Evolutionary conservation across 805 yeast species (phyloP).

Genomic region (Schwanniomyces sp.): DNA sequence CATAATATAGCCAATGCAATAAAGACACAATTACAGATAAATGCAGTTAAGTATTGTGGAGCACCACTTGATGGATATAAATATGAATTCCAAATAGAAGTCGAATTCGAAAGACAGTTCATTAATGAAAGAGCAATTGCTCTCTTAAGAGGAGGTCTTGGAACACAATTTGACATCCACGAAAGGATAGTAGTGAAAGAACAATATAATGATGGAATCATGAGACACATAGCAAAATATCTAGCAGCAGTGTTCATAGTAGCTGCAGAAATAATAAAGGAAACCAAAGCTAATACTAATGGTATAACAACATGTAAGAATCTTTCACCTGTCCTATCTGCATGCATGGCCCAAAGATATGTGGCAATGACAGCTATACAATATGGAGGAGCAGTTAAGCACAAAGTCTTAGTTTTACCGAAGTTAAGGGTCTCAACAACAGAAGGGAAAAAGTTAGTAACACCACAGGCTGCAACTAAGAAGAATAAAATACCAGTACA

Average conservation of each 20-base stretch:
- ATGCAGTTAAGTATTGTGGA: slow-evolving; percentile 50
- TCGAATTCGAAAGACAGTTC: slow-evolving; percentile 56
- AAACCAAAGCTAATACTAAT: slow-evolving; percentile 37
- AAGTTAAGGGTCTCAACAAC: slow-evolving; percentile 58
- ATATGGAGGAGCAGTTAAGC: slow-evolving; percentile 62
- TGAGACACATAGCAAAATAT: slow-evolving; percentile 58
- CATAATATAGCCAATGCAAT: slow-evolving; percentile 37
- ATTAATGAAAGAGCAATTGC: slow-evolving; percentile 58
- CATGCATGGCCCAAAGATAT: slow-evolving; percentile 54
- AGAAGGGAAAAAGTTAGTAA: slow-evolving; percentile 61
- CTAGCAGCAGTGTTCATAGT: slow-evolving; percentile 56
- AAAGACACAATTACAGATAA: slow-evolving; percentile 49
- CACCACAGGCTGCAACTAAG: slow-evolving; percentile 60
- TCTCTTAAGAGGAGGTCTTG: slow-evolving; percentile 60
- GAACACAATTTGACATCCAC: slow-evolving; percentile 57
- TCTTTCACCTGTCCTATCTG: slow-evolving; percentile 56
- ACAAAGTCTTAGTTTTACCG: slow-evolving; percentile 47
- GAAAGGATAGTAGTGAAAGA: slow-evolving; percentile 52
- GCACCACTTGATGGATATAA: slow-evolving; percentile 45
- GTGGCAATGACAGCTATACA: slow-evolving; percentile 50
- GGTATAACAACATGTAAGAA: slow-evolving; percentile 50
- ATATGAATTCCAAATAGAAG: slow-evolving; percentile 57
- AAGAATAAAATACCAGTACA: slow-evolving; percentile 43
- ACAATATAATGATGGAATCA: slow-evolving; percentile 57
- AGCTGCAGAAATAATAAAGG: slow-evolving; percentile 50